Evolutionary conservation across 768 basidiomycete species (phyloP).

Genomic region (Tricholoma sp.): DNA sequence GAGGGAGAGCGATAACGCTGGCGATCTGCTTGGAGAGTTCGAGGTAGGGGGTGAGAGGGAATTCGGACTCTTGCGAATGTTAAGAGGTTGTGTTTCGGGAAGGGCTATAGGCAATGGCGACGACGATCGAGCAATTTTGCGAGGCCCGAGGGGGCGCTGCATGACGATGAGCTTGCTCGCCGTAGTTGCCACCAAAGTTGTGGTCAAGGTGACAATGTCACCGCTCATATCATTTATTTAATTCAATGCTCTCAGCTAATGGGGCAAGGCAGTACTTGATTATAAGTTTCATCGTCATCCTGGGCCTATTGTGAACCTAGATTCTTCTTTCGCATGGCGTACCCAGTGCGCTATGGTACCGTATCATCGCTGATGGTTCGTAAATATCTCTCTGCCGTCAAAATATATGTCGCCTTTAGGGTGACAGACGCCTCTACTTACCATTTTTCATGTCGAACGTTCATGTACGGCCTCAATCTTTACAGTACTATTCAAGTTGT

Average conservation of each 20-base stretch:
- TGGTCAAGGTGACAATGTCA: constrained; percentile 24
- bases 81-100: constrained; percentile 25
- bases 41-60: constrained; percentile 15
- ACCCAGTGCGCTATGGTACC: no score
- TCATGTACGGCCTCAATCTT: no score
- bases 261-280: constrained; percentile 16
- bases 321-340: no score
- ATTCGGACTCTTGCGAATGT: constrained; percentile 23
- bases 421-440: no score
- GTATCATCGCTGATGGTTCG: no score
- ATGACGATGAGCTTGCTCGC: constrained; percentile 19
- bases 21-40: constrained; percentile 23
- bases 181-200: constrained; percentile 19
- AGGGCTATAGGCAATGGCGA: constrained; percentile 23
- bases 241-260: constrained; percentile 18
- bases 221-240: constrained; percentile 20
- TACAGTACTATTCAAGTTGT: no score
- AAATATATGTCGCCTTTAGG: no score
- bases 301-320: background rate
- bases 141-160: constrained; percentile 48
- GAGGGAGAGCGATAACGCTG: constrained; percentile 23
- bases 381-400: background rate
- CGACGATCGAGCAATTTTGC: constrained; percentile 35
- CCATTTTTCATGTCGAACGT: no score
- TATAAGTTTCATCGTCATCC: background rate